Base-by-base conservation (phyloP, 768 basidiomycete genomes). In the Pleurotus ostreatus region DNA sequence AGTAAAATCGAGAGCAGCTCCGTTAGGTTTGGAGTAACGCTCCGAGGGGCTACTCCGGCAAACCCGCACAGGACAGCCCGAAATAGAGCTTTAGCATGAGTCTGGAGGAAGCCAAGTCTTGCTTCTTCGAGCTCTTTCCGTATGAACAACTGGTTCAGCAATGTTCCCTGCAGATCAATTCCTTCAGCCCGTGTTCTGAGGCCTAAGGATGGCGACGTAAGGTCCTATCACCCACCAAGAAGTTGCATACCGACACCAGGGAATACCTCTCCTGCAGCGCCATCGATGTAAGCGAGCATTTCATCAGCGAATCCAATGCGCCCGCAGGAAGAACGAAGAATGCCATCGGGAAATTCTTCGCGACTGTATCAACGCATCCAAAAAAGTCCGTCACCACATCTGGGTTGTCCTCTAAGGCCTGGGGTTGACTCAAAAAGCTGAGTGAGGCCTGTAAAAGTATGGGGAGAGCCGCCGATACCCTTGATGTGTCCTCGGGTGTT, bases 301-400 rank as follows among this genome's bases (percentile, higher is more conserved):
- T 81, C 69, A 94, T 78, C 55, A 92, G 70, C 0, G 83, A 80
- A 64, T 89, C 80, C 38, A 92, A 76, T 3, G 83, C 73, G 13
- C 82, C 83, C 2, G 76, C 74, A 0, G 88, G 84, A 3, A 92
- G 71, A n/a, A 72, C 71, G 65, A 85, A 85, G 62, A 90, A 83
- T 1, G 77, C 67, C 2, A 68, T 61, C 25, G 84, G 75, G 62
- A 89, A 89, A 63, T 88, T 80, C 54, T 81, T 80, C 3, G 82
- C 83, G 59, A 91, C 90, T 45, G 82, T 79, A 45, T 92, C 90
- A 76, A 90, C 79, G 65, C 85, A 94, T 7, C 78, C 78, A 70
- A 95, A 96, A 69, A 94, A 95, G 22, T 85, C 85, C 65, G 94
- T 92, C 13, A 93, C 91, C 23, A 96, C 82, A 66, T 96, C 94